These are phyloP conservation scores for Monosporascus cannonballus DNA, from an alignment of 2,329 filamentous ascomycete genomes.

Conservation along the genomic window DNA sequence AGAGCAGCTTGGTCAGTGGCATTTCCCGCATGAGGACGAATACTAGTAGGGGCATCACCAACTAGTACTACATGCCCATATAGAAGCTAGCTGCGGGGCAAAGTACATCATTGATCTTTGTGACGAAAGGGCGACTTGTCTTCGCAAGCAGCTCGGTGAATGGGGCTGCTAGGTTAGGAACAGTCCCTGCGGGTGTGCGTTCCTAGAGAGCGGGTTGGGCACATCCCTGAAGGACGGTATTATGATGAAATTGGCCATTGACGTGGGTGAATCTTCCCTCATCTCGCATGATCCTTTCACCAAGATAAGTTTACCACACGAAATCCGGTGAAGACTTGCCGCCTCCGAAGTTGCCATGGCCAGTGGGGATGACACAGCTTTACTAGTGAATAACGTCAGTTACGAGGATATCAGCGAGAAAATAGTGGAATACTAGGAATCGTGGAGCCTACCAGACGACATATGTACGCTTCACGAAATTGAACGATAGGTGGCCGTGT, in stretches of 20 bases:
- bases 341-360: conserved; percentile 29
- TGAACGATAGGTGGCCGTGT: conserved; percentile 4
- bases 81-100: conserved; percentile 30
- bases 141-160: conserved; percentile 34
- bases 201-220: conserved; percentile 32
- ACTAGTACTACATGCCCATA: conserved; percentile 36
- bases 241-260: conserved; percentile 30
- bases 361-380: conserved; percentile 38
- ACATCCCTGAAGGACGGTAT: conserved; percentile 36
- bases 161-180: conserved; percentile 26
- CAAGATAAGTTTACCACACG: conserved; percentile 40
- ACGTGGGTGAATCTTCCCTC: conserved; percentile 35
- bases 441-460: conserved; percentile 15
- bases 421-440: background rate
- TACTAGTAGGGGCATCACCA: conserved; percentile 39
- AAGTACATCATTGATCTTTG: conserved; percentile 36
- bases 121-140: conserved; percentile 37
- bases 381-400: background rate
- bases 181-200: conserved; percentile 12
- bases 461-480: conserved; percentile 13
- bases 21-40: conserved; percentile 37
- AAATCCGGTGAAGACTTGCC: conserved; percentile 39
- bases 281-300: conserved; percentile 31
- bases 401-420: background rate
- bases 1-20: conserved; percentile 41